Evolutionary conservation across 1,284 basidiomycete species (phyloP), one percentile per base, ranked within the genome.

Genomic region (Ceraceosorus guamensis): DNA sequence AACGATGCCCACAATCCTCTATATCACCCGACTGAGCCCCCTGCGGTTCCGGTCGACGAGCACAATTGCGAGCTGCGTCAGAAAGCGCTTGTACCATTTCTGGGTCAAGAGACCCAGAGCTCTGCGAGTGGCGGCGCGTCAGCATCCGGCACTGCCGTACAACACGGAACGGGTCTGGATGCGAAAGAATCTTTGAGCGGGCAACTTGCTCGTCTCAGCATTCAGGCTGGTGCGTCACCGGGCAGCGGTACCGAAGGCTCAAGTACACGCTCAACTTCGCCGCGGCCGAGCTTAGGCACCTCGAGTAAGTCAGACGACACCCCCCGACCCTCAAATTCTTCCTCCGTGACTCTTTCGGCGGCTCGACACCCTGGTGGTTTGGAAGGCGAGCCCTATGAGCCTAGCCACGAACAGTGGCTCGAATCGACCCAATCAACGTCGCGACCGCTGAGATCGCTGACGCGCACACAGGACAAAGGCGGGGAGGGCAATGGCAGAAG

Each of bases 351-450:
- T 24, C 24, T 24, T 24, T 24, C 24, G 24, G 39, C 24, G 24
- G 39, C 10, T 16, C 14, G 10, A 53, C 35, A 6, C 4, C 44
- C 3, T 50, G 53, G 59, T 6, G 66, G 68, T 24, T 60, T 68
- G 30, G 64, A 70, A 1, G 68, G 66, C n/a, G 56, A 56, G 31
- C 60, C 61, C 0, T 67, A 60, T 32, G 53, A 53, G 0, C 69
- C 68, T 2, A 64, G 65, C 5, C 53, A 69, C 39, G 70, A 71
- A 34, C 84, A 85, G 34, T 83, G 91, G 39, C 70, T 85, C 10
- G 86, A 86, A 67, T 87, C 85, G 60, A 91, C 88, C 0, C 87
- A 85, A 0, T 84, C 82, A 53, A 80, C 82, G 48, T 83, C 87
- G 30, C 86, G 84, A 66, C 87, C 88, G 0, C 77, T 91, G 4